Conservation (phyloP, 176 grass and related monocot genomes). For the Rhynchospora tenuis region DNA sequence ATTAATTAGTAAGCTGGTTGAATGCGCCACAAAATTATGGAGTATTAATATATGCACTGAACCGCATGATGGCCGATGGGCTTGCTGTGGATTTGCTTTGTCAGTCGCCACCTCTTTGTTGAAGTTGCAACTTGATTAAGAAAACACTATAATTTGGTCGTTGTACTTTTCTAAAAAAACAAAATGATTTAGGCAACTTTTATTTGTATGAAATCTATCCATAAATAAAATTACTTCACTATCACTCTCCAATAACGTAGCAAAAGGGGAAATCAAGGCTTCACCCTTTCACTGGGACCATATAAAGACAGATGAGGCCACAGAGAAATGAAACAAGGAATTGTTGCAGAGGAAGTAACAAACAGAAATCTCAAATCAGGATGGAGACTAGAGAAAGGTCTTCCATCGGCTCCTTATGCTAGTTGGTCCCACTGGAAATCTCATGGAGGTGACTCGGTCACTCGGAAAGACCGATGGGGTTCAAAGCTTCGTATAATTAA, state of each 20-base stretch:
- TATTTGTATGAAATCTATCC: too few relatives aligned
- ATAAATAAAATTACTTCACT: too few relatives aligned
- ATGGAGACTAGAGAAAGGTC: background rate
- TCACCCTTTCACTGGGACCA: too few relatives aligned
- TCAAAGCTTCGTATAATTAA: background rate
- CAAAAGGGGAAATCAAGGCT: background rate
- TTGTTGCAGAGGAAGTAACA: background rate
- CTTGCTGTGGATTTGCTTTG: constrained; percentile 11
- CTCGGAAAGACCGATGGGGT: background rate
- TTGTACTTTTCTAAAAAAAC: too few relatives aligned
- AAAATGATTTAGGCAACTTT: background rate
- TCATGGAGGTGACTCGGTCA: background rate
- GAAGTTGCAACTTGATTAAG: background rate
- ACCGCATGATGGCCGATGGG: constrained; percentile 31
- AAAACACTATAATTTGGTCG: too few relatives aligned
- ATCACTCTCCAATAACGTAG: background rate
- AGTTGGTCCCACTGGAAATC: background rate
- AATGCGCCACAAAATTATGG: background rate
- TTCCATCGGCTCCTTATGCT: background rate
- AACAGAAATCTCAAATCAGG: background rate
- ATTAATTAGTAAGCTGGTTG: background rate
- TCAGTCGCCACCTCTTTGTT: background rate
- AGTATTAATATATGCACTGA: background rate
- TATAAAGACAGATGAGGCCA: background rate
- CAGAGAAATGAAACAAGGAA: background rate